Base-by-base conservation (phyloP, 805 yeast genomes). In the Diddensiella caesifluorescens region DNA sequence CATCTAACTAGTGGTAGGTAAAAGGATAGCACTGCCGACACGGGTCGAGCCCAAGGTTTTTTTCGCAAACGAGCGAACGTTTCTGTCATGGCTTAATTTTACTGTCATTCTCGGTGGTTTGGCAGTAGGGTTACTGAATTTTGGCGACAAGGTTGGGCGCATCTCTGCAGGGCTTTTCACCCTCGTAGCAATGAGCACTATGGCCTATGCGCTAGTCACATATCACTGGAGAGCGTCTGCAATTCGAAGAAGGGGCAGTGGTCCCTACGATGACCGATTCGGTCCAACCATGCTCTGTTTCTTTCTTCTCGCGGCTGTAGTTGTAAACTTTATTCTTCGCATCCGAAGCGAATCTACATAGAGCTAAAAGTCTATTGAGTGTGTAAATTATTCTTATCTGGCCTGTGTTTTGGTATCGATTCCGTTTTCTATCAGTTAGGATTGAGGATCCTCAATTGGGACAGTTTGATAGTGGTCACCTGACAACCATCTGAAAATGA, bases 211-310 rank as follows among this genome's bases (percentile, higher is more conserved):
- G 1, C 74, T 92, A 48, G 75, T 87, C 36, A 92, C 97, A 9
- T 92, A 92, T 64, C 99, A 92, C 66, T 94, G 98, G 98, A 85
- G 99, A 71, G 98, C 98, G 1, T 87, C 89, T 61, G 98, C 98
- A 46, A 92, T 92, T 54, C 81, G 99, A 65, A 76, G 90, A 67
- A 81, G 97, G 66, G 98, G 98, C 31, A 79, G 95, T 10, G 98
- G 98, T 36, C 98, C 98, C n/a, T 92, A 92, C 62, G 99, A 92
- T 60, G 99, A 92, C 66, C 79, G 98, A 61, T 82, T 92, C 53
- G 99, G 99, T 34, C 98, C 99, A 35, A 94, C 99, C 12, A 81
- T 90, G 84, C 75, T 92, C 56, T 92, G 98, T 68, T 74, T 90
- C 70, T 92, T 92, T 69, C 73, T 92, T 57, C 71, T 92, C 50